Conservation (phyloP, 2,329 filamentous ascomycete genomes). For the Cladosporium sp. region DNA sequence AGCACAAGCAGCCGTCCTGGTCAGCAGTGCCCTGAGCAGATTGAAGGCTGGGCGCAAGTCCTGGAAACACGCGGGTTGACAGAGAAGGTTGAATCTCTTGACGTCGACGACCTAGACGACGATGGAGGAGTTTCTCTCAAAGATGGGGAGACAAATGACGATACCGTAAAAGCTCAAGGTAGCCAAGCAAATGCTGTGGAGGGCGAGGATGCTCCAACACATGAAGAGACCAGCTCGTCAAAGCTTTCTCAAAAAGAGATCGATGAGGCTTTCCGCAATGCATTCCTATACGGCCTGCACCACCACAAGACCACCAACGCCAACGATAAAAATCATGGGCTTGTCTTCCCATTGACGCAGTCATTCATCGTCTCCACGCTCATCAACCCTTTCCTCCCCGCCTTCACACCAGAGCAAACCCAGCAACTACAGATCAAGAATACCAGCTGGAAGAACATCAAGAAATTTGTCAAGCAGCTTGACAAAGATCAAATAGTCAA, state of each 20-base stretch:
- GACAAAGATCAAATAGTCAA: constrained; percentile 65
- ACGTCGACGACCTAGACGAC: constrained; percentile 46
- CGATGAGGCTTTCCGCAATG: constrained; percentile 64
- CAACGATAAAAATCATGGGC: constrained; percentile 52
- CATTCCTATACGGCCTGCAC: constrained; percentile 63
- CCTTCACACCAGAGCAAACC: constrained; percentile 55
- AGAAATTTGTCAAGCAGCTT: constrained; percentile 68
- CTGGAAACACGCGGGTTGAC: constrained; percentile 38
- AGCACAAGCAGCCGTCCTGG: constrained; percentile 56
- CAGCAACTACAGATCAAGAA: constrained; percentile 67
- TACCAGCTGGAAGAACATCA: constrained; percentile 68
- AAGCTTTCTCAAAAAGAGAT: constrained; percentile 64
- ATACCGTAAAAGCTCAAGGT: constrained; percentile 32
- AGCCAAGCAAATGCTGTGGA: constrained; percentile 31
- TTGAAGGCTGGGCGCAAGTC: constrained; percentile 53
- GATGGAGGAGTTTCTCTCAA: constrained; percentile 49
- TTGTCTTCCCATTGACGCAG: constrained; percentile 63
- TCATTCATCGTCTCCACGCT: constrained; percentile 64
- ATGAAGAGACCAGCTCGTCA: constrained; percentile 40
- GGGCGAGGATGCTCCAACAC: constrained; percentile 25
- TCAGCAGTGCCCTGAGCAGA: constrained; percentile 51
- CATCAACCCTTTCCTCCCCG: constrained; percentile 66
- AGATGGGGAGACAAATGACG: constrained; percentile 27
- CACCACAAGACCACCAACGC: constrained; percentile 59
- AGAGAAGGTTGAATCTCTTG: constrained; percentile 44